A percentile compares a stretch with the other conserved stretches of the same genome.
These are phyloP conservation scores for Eucalyptus microcorys DNA, from an alignment of 345 rosid genomes.

Conservation along the genomic window DNA sequence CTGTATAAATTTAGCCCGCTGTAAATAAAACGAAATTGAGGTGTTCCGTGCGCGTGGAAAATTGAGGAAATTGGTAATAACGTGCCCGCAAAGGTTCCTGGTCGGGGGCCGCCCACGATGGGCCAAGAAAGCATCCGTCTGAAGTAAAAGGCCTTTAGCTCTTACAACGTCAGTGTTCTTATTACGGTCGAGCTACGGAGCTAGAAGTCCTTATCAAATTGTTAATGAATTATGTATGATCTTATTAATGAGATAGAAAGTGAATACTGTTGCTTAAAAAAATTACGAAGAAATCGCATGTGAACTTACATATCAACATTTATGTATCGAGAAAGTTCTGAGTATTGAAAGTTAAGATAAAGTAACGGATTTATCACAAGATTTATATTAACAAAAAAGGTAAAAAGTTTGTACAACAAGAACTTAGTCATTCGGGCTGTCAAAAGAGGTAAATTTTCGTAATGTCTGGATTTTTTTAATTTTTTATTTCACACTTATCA, in stretches of 20 bases:
- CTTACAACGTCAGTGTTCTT: background rate
- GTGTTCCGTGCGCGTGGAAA: background rate
- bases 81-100: background rate
- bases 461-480: no score
- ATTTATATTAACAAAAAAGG: no score
- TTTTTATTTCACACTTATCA: background rate
- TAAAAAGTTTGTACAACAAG: no score
- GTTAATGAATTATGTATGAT: background rate
- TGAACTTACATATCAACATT: background rate
- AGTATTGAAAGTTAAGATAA: background rate
- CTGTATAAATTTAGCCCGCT: background rate
- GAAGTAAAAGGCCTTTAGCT: background rate
- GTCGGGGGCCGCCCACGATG: background rate
- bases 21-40: background rate
- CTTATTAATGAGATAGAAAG: background rate
- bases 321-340: background rate
- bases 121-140: background rate
- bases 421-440: background rate
- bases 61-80: background rate
- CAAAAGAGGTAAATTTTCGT: background rate
- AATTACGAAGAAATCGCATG: rapidly evolving
- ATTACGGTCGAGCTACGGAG: background rate
- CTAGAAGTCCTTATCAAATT: background rate
- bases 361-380: no score
- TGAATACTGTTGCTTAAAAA: background rate